Percentiles rank a stretch among this genome's conserved stretches.
These are phyloP conservation scores for Albugo candida DNA, from an alignment of 352 stramenopile species.

Conservation along the genomic window DNA sequence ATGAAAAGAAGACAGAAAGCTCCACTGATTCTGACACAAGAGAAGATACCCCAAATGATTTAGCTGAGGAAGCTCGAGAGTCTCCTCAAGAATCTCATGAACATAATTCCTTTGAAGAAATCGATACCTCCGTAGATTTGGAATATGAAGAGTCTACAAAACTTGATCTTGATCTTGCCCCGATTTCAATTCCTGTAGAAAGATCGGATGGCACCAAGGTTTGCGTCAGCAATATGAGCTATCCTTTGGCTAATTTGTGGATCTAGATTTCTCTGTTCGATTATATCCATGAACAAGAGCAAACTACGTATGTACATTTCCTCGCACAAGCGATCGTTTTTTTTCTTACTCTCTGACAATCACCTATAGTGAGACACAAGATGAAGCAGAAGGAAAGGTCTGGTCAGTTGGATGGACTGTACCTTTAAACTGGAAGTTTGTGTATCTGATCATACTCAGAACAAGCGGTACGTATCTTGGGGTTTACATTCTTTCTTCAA, in stretches of 20 bases:
- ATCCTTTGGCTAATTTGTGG: too few relatives aligned
- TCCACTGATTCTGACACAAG: neutral
- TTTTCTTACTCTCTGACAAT: neutral
- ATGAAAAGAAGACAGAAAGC: neutral
- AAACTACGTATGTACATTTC: too few relatives aligned
- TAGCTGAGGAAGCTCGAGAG: neutral
- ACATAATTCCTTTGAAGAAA: slow-evolving; percentile 18
- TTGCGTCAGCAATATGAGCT: too few relatives aligned
- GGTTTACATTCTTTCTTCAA: neutral
- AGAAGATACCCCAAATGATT: neutral
- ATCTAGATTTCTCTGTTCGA: too few relatives aligned
- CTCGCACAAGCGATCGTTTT: too few relatives aligned
- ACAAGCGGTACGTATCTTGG: neutral
- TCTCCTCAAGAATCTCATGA: neutral
- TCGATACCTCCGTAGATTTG: too few relatives aligned
- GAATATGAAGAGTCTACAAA: too few relatives aligned
- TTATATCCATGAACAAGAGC: too few relatives aligned
- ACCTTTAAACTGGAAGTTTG: slow-evolving; percentile 15
- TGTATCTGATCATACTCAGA: neutral
- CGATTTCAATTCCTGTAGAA: too few relatives aligned
- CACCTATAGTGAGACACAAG: slow-evolving; percentile 38
- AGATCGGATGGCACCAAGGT: too few relatives aligned
- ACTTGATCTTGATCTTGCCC: too few relatives aligned
- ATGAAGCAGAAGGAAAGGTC: slow-evolving; percentile 32
- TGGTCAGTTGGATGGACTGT: slow-evolving; percentile 24